phyloP scores from a whole-genome alignment of 2,329 filamentous ascomycete species.

The Colletotrichum orbiculare region DNA sequence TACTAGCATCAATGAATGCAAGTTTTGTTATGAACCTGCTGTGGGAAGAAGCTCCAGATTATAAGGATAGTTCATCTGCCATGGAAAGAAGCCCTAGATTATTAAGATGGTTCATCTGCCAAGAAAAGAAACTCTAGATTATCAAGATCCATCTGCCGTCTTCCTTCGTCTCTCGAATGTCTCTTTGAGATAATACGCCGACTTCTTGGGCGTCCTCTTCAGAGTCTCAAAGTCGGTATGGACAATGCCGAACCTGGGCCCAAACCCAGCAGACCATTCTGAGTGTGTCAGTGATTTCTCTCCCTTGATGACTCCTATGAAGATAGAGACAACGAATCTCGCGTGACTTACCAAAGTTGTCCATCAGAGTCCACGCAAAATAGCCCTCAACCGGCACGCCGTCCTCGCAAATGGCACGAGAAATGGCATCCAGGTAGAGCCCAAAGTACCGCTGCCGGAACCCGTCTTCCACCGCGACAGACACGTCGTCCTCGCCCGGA shows the following conservation, averaged over 20 bases:
- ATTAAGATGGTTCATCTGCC: no score
- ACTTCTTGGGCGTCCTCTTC: constrained; percentile 42
- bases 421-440: constrained; percentile 41
- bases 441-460: constrained; percentile 40
- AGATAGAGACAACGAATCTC: no score
- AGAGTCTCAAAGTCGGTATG: constrained; percentile 44
- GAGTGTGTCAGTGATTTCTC: neutral
- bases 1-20: no score
- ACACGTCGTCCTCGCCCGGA: constrained; percentile 40
- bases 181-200: constrained; percentile 36
- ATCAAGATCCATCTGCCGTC: no score
- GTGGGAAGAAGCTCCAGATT: no score
- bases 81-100: no score
- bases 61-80: no score
- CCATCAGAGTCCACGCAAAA: constrained; percentile 49
- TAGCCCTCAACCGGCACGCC: constrained; percentile 46
- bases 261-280: constrained; percentile 39
- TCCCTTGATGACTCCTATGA: no score
- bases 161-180: constrained; percentile 34
- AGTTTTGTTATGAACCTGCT: no score
- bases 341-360: constrained; percentile 47
- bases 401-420: constrained; percentile 42
- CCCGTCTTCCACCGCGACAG: constrained; percentile 30
- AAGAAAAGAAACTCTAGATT: no score
- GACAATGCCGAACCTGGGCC: constrained; percentile 42